phyloP scores from a whole-genome alignment of 2,329 filamentous ascomycete genomes.

The Trichoderma pleuroti region DNA sequence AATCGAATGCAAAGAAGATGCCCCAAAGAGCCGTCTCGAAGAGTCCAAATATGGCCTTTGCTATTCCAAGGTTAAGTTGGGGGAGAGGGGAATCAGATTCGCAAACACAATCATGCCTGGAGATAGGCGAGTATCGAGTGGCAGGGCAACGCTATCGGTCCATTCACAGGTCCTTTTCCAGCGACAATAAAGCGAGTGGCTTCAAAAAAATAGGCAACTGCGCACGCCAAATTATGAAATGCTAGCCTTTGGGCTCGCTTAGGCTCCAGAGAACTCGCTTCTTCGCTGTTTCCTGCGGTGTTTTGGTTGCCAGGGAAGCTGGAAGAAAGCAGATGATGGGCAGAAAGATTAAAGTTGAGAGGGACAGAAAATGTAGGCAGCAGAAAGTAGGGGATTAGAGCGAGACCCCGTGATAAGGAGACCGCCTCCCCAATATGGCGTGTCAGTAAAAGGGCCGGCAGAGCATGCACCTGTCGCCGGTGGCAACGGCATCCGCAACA shows the following conservation, averaged over 20 bases:
- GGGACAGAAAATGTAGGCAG: background rate
- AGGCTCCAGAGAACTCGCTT: background rate
- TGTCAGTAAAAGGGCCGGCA: background rate
- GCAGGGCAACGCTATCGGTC: slow-evolving; percentile 7
- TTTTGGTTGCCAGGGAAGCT: background rate
- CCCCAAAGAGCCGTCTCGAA: background rate
- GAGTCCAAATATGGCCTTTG: slow-evolving; percentile 1
- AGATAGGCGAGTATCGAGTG: background rate
- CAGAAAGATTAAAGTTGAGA: background rate
- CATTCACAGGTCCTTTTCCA: background rate
- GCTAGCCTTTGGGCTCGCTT: background rate
- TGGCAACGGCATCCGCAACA: background rate
- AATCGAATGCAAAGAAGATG: background rate
- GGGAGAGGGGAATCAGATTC: background rate
- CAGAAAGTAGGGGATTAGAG: background rate
- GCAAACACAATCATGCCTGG: background rate
- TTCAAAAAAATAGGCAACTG: background rate
- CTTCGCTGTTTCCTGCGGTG: background rate
- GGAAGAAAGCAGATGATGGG: background rate
- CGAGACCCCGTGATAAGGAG: background rate
- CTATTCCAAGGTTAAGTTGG: slow-evolving; percentile 9
- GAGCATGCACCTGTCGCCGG: background rate
- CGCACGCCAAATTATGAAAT: background rate
- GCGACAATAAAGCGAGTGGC: background rate
- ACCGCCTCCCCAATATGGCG: background rate